These are phyloP conservation scores for Thelonectria rubi DNA, from an alignment of 2,329 filamentous ascomycete genomes.

Conservation along the genomic window DNA sequence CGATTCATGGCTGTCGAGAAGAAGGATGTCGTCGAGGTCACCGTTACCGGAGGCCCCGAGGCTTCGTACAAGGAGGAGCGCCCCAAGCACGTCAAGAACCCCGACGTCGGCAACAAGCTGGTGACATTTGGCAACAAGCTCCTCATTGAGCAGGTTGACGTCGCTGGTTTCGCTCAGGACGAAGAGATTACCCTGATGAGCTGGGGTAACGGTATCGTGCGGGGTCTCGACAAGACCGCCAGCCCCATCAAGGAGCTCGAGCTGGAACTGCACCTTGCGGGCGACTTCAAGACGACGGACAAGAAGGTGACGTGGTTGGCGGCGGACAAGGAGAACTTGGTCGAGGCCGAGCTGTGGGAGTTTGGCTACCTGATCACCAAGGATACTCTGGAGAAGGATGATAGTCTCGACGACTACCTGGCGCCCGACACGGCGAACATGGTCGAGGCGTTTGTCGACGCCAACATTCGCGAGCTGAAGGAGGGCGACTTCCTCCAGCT, in stretches of 20 bases:
- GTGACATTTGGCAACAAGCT: slow-evolving; percentile 80
- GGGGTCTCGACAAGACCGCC: slow-evolving; percentile 66
- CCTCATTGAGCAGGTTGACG: slow-evolving; percentile 87
- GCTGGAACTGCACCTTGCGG: slow-evolving; percentile 87
- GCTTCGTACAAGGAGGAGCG: slow-evolving; percentile 75
- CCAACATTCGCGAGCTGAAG: slow-evolving; percentile 80
- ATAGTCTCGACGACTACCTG: slow-evolving; percentile 84
- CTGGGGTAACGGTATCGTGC: slow-evolving; percentile 90
- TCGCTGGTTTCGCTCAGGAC: slow-evolving; percentile 78
- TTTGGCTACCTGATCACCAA: slow-evolving; percentile 97
- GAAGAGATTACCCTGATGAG: slow-evolving; percentile 97
- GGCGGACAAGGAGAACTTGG: slow-evolving; percentile 75
- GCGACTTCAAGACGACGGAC: slow-evolving; percentile 92
- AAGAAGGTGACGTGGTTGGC: slow-evolving; percentile 98
- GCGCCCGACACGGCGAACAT: slow-evolving; percentile 79
- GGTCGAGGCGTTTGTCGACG: slow-evolving; percentile 80
- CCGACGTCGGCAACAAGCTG: slow-evolving; percentile 84
- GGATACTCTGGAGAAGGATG: slow-evolving; percentile 90
- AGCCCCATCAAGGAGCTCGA: slow-evolving; percentile 73
- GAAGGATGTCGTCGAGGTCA: slow-evolving; percentile 76
- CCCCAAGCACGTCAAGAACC: slow-evolving; percentile 90
- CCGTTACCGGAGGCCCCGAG: slow-evolving; percentile 71
- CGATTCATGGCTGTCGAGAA: slow-evolving; percentile 78
- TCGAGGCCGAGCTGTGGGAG: slow-evolving; percentile 87
- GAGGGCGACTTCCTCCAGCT: slow-evolving; percentile 94